Evolutionary conservation across 2,329 filamentous ascomycete species (phyloP).

Genomic region (Venturia asperata): DNA sequence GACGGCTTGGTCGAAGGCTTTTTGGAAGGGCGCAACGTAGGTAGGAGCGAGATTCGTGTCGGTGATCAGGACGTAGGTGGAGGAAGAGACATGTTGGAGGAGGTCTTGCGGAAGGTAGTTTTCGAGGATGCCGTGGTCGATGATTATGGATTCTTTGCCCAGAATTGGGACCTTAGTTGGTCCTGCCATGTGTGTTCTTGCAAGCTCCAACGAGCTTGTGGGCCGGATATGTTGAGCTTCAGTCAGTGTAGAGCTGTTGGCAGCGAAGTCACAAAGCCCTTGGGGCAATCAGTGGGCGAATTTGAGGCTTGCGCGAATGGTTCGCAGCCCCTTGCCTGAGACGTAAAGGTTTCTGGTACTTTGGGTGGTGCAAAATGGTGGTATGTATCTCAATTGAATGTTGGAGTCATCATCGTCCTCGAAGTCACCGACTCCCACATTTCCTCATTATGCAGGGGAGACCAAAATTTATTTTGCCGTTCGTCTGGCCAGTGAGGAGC

Average conservation of each 20-base stretch:
- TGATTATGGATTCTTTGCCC: constrained; percentile 81
- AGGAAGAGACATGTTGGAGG: constrained; percentile 67
- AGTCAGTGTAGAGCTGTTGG: background rate
- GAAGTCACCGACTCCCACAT: background rate
- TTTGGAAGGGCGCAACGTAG: constrained; percentile 73
- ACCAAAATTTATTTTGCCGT: background rate
- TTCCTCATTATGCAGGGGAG: background rate
- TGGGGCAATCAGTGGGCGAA: background rate
- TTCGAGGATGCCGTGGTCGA: constrained; percentile 86
- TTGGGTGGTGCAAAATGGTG: background rate
- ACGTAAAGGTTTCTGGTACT: too few species aligned
- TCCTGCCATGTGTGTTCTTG: background rate
- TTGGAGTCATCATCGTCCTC: background rate
- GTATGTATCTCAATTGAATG: background rate
- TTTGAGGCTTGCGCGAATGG: background rate
- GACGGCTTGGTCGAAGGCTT: constrained; percentile 51
- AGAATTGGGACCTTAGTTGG: constrained; percentile 49
- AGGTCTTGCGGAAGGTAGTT: constrained; percentile 76
- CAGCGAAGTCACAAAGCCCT: background rate
- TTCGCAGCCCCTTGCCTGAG: too few species aligned
- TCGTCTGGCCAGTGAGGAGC: background rate
- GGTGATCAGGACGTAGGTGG: constrained; percentile 93
- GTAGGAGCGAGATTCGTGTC: constrained; percentile 81
- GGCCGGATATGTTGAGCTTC: background rate
- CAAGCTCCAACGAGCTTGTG: background rate